Base-by-base conservation (phyloP, 306 rosid species). In the Delonix regia region DNA sequence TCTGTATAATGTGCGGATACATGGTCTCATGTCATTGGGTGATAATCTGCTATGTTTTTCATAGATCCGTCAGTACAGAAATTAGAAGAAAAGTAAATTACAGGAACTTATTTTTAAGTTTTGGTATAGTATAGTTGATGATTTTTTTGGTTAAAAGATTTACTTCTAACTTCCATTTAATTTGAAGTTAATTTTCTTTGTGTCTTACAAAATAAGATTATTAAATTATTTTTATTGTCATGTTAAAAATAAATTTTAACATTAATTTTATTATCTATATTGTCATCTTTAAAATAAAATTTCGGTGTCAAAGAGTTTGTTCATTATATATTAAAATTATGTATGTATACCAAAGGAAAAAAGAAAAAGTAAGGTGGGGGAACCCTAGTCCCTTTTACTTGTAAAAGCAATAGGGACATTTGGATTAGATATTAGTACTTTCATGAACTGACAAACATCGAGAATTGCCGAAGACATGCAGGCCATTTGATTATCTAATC, bases 1-100 rank as follows among this genome's bases (percentile, higher is more conserved):
- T 42, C 63, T 22, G 12, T 13, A 8, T 34, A 38, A 60, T 19
- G 53, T 27, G 63, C 24, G 49, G 27, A 5, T 45, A 49, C 55
- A 14, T 22, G 14, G 67, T 75, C 70, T 49, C 6, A 57, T 63
- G 30, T 22, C 19, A 69, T 49, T 83, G 47, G 55, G 55, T 3
- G 27, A 41, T 24, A 70, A 56, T 55, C 36, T 78, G 49, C 74
- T 74, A 47, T 1, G 4, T 60, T 68, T 44, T 9, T 66, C 45
- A 9, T 9, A 24, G 0, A 5, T 49, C 56, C 22, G n/a, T 49
- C 22, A 49, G 18, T 18, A 49, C 2, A 49, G 56, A 49, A 49
- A 49, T 16, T n/a, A n/a, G n/a, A n/a, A n/a, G n/a, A 7, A 57
- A 24, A 11, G 64, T 25, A 57, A 57, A 12, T 57, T 25, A 9